These are phyloP conservation scores for Rhizomucor miehei DNA, from an alignment of 371 early-diverging fungal species.

Conservation along the genomic window DNA sequence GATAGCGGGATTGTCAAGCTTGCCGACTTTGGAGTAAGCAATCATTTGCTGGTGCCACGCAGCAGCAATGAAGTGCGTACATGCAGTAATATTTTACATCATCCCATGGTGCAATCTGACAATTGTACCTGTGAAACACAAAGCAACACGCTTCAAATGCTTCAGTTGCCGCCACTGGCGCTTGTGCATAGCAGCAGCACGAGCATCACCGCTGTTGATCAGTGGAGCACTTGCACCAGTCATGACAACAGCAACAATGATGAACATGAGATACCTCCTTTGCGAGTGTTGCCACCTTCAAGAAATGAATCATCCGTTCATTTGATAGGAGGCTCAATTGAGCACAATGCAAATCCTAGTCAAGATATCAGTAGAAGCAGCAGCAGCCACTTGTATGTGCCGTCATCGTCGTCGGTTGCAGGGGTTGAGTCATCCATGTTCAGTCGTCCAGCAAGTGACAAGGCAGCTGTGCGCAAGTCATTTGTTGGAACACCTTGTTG, in stretches of 20 bases:
- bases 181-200: no score
- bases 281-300: conserved; percentile 3
- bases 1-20: conserved; percentile 42
- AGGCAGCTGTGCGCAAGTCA: conserved; percentile 31
- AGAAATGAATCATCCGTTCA: conserved; percentile 1
- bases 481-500: conserved; percentile 88
- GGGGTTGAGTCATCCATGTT: neutral
- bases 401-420: neutral
- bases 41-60: conserved; percentile 19
- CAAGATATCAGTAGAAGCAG: no score
- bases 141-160: no score
- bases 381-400: neutral
- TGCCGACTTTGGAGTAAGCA: conserved; percentile 50
- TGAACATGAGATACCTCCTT: conserved; percentile 39
- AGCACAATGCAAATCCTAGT: neutral
- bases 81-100: neutral
- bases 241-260: neutral
- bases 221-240: neutral
- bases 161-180: no score
- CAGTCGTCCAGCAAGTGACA: conserved; percentile 10
- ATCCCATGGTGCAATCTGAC: neutral
- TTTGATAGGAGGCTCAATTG: neutral
- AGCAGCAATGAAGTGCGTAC: neutral
- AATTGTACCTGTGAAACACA: neutral
- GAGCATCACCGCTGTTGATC: neutral